Percentiles rank a stretch among this genome's conserved stretches.
phyloP scores from a whole-genome alignment of 2,329 filamentous ascomycete genomes.

The Penicillium sumatraense region DNA sequence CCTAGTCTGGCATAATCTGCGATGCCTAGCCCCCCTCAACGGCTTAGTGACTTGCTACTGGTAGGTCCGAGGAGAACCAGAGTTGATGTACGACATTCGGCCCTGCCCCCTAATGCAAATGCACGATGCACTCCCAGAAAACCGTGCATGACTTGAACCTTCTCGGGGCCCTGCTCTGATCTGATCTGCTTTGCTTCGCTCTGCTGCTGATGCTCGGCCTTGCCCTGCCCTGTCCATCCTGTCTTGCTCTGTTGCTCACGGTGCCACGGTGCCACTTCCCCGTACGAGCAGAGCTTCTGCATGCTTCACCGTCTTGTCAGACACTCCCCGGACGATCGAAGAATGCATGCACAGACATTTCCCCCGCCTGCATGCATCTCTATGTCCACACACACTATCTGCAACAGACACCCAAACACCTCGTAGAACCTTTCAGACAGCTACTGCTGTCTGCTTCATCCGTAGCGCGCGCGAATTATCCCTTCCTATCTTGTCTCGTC shows the following conservation, averaged over 20 bases:
- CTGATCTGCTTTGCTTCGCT: background rate
- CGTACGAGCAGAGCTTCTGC: background rate
- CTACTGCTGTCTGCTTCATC: background rate
- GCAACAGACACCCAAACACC: background rate
- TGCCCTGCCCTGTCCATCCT: background rate
- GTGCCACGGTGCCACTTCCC: background rate
- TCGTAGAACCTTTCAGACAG: background rate
- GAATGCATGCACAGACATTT: slow-evolving; percentile 10
- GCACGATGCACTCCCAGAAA: background rate
- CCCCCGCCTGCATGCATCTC: slow-evolving; percentile 18
- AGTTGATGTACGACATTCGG: slow-evolving; percentile 10
- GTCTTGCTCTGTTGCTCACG: background rate
- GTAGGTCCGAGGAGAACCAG: background rate
- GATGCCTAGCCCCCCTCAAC: background rate
- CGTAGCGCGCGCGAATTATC: slow-evolving; percentile 1
- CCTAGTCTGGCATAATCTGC: background rate
- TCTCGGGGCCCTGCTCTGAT: background rate
- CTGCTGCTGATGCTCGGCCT: background rate
- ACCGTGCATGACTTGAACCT: background rate
- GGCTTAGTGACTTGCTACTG: background rate
- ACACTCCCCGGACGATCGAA: slow-evolving; percentile 10
- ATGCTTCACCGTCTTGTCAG: slow-evolving; percentile 18
- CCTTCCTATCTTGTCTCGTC: no score
- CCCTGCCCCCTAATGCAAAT: background rate
- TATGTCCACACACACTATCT: slow-evolving; percentile 8